Percentiles rank a stretch among this genome's conserved stretches.
Evolutionary conservation across 106 monocot genomes (phyloP).

Genomic region (Dendrobium chrysotoxum): DNA sequence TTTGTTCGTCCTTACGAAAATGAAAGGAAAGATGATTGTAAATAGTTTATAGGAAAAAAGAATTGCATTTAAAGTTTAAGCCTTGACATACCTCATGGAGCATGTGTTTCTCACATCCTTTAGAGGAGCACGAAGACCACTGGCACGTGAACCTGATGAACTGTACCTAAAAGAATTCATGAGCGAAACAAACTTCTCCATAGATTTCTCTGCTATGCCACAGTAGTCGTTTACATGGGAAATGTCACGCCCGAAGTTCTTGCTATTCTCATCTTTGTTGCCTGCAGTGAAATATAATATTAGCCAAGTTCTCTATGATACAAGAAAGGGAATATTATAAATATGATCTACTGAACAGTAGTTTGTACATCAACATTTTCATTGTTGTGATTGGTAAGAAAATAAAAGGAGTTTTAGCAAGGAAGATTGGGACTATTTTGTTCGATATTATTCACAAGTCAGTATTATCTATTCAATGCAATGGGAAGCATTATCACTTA

Average conservation of each 20-base stretch:
- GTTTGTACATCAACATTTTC: too few relatives aligned
- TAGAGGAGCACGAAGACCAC: constrained; percentile 80
- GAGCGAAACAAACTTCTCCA: constrained; percentile 76
- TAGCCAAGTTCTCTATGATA: neutral
- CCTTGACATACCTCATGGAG: constrained; percentile 27
- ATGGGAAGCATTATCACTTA: too few relatives aligned
- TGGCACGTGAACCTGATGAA: constrained; percentile 79
- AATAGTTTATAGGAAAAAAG: neutral
- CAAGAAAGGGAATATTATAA: too few relatives aligned
- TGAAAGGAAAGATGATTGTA: neutral
- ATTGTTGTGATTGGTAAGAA: too few relatives aligned
- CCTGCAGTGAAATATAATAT: constrained; percentile 14
- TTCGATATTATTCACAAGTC: too few relatives aligned
- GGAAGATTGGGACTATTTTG: too few relatives aligned
- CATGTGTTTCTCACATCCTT: constrained; percentile 58
- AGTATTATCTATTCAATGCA: too few relatives aligned
- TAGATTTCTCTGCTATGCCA: constrained; percentile 83
- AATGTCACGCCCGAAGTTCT: constrained; percentile 57
- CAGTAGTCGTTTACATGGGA: constrained; percentile 74
- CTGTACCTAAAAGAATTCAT: constrained; percentile 69
- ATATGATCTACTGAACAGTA: too few relatives aligned
- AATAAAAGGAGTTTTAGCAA: too few relatives aligned
- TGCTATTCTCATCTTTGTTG: constrained; percentile 10
- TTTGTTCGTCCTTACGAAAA: constrained; percentile 11
- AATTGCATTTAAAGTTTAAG: neutral